Percentiles rank a stretch among this genome's conserved stretches.
phyloP scores from a whole-genome alignment of 306 rosid genomes.

The Luffa acutangula region DNA sequence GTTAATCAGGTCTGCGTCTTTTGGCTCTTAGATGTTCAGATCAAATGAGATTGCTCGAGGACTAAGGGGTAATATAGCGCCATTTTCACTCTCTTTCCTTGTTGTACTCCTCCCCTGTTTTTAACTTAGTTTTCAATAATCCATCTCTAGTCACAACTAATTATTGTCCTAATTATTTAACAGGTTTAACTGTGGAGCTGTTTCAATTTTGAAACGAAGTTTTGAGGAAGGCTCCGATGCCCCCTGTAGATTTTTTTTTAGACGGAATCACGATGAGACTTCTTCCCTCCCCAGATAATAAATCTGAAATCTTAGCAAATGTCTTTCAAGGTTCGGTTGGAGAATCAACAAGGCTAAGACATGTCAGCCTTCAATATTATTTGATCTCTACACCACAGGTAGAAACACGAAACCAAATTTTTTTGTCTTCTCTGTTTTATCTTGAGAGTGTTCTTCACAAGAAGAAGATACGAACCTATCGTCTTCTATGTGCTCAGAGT shows the following conservation, averaged over 20 bases:
- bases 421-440: not conserved
- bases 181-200: conserved; percentile 2
- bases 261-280: not conserved
- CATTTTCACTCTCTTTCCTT: not conserved
- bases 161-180: not conserved
- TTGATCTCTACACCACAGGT: not conserved
- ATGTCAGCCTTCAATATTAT: not conserved
- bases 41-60: not conserved
- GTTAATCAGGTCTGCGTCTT: not conserved
- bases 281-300: not conserved
- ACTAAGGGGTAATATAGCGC: conserved; percentile 2
- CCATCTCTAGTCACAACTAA: not conserved
- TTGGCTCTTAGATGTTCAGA: not conserved
- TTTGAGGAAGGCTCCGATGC: not conserved
- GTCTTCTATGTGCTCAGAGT: not conserved
- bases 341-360: not conserved
- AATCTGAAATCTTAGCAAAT: not conserved
- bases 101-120: not conserved
- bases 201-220: not conserved
- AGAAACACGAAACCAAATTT: not conserved
- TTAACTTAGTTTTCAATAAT: not conserved
- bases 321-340: not conserved
- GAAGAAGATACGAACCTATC: not conserved
- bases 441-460: not conserved
- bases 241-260: not conserved